Evolutionary conservation across 2,329 filamentous ascomycete genomes (phyloP).

Genomic region (Plenodomus tracheiphilus): DNA sequence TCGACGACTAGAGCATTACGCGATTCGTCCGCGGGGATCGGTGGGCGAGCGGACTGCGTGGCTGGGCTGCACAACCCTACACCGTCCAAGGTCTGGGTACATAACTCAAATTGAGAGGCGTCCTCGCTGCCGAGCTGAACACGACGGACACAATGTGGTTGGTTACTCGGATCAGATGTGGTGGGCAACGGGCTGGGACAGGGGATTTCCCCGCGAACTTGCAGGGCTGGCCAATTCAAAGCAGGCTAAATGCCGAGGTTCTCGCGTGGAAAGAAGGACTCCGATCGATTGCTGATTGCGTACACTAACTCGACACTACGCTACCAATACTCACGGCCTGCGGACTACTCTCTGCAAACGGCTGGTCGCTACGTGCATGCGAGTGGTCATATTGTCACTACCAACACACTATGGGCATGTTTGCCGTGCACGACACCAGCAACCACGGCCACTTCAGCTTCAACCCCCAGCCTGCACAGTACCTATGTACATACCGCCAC

Average conservation of each 20-base stretch:
- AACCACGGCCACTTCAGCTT: neutral
- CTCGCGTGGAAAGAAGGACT: neutral
- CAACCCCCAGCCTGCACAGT: neutral
- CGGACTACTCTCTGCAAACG: neutral
- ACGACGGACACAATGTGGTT: slow-evolving; percentile 2
- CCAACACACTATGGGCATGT: neutral
- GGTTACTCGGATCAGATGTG: neutral
- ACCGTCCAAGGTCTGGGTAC: too few relatives aligned
- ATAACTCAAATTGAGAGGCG: neutral
- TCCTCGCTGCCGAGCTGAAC: slow-evolving; percentile 1
- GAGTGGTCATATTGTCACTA: neutral
- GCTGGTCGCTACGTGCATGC: too few relatives aligned
- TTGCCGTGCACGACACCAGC: neutral
- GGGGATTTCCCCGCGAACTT: neutral
- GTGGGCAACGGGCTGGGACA: neutral
- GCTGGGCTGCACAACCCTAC: slow-evolving; percentile 1
- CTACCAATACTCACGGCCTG: too few relatives aligned
- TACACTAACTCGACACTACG: neutral
- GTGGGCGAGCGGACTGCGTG: slow-evolving; percentile 5
- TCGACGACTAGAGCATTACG: neutral
- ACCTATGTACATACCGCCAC: too few relatives aligned
- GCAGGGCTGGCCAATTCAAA: neutral
- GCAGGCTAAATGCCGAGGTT: neutral
- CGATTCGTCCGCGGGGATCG: slow-evolving; percentile 8
- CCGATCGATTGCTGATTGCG: too few relatives aligned